Conservation (phyloP, 768 basidiomycete genomes). For the Suillus subalutaceus region DNA sequence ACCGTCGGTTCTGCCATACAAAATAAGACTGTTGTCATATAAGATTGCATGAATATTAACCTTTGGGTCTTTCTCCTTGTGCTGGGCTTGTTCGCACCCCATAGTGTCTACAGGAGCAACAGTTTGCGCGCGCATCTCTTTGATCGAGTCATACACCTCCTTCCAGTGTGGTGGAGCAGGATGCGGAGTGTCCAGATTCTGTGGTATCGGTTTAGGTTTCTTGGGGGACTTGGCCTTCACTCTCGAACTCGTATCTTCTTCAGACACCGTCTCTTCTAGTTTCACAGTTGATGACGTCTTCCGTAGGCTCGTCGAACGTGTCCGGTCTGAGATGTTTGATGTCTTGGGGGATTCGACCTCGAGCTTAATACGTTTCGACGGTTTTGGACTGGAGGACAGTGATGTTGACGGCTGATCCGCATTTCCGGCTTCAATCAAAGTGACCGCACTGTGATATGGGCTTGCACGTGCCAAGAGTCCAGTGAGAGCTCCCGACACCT, state of each 20-base stretch:
- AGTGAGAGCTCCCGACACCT: constrained; percentile 32
- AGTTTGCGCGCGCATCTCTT: constrained; percentile 71
- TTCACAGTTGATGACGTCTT: constrained; percentile 9
- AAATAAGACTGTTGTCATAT: constrained; percentile 1
- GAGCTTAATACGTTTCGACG: constrained; percentile 36
- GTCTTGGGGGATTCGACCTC: constrained; percentile 19
- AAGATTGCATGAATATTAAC: constrained; percentile 39
- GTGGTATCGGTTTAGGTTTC: constrained; percentile 60
- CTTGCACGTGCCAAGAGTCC: constrained; percentile 44
- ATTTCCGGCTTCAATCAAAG: constrained; percentile 38
- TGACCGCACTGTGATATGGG: constrained; percentile 47
- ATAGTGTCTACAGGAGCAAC: constrained; percentile 91
- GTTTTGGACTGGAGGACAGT: constrained; percentile 21
- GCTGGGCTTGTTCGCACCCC: constrained; percentile 79
- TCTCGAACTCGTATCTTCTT: background rate
- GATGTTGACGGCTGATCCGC: constrained; percentile 21
- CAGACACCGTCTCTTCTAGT: background rate
- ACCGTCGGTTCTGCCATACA: constrained; percentile 67
- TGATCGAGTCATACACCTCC: constrained; percentile 71
- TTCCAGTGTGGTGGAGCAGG: constrained; percentile 69
- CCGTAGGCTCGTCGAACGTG: background rate
- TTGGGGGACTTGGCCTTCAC: constrained; percentile 38
- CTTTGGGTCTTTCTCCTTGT: constrained; percentile 65
- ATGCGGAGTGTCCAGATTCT: constrained; percentile 60
- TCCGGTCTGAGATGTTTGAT: constrained; percentile 5